Evolutionary conservation across 2,329 filamentous ascomycete species (phyloP).

Genomic region (Alternaria arborescens): DNA sequence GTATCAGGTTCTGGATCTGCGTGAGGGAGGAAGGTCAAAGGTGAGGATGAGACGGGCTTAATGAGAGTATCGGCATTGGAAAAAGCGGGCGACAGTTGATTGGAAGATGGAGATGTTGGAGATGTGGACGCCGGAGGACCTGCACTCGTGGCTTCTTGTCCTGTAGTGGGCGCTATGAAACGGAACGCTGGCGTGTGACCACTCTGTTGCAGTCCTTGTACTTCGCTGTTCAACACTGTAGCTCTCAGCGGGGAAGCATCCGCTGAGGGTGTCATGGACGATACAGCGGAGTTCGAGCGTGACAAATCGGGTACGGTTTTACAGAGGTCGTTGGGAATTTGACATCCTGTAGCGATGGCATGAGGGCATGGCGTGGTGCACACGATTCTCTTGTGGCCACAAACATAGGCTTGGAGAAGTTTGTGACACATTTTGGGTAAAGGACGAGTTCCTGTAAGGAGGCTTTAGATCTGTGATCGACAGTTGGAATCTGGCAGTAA

Average conservation of each 20-base stretch:
- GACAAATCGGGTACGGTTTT: neutral
- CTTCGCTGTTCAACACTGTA: neutral
- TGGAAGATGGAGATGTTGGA: neutral
- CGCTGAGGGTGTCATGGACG: constrained; percentile 8
- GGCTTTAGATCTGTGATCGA: neutral
- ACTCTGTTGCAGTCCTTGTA: neutral
- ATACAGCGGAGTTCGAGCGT: constrained; percentile 18
- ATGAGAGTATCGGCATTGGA: constrained; percentile 10
- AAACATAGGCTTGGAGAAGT: constrained; percentile 38
- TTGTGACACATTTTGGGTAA: constrained; percentile 34
- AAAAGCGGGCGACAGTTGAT: constrained; percentile 1
- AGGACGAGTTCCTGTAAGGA: neutral
- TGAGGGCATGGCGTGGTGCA: constrained; percentile 40
- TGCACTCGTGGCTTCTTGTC: neutral
- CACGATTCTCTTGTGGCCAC: constrained; percentile 34
- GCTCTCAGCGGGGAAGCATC: constrained; percentile 2
- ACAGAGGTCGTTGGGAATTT: neutral
- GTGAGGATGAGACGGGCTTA: neutral
- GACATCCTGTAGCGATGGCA: constrained; percentile 15
- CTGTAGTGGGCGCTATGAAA: constrained; percentile 6
- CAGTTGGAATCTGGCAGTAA: neutral
- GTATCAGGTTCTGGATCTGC: neutral
- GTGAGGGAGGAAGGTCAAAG: neutral
- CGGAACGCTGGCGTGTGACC: constrained; percentile 10
- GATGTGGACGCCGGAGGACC: neutral